Conservation (phyloP, 495 filamentous ascomycete species). For the Lophium mytilinum region DNA sequence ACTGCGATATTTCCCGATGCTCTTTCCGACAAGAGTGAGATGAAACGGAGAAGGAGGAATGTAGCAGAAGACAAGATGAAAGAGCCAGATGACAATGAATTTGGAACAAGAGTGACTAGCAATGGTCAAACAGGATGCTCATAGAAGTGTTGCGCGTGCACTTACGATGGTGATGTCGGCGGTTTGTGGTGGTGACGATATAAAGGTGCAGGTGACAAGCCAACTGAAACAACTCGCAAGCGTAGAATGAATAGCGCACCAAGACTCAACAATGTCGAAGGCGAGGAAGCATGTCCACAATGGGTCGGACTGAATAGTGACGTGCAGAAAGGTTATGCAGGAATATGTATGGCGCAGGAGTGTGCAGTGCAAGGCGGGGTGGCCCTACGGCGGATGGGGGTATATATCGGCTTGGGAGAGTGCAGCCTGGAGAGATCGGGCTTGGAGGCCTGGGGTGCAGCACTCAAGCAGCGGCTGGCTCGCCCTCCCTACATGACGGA, state of each 20-base stretch:
- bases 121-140: background rate
- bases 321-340: conserved; percentile 18
- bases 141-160: conserved; percentile 2
- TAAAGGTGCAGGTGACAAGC: conserved; percentile 20
- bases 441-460: too few relatives aligned
- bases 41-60: background rate
- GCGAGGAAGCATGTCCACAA: too few relatives aligned
- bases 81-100: background rate
- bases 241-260: background rate
- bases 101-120: background rate
- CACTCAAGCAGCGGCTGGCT: too few relatives aligned
- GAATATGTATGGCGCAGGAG: conserved; percentile 14
- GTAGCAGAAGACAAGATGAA: background rate
- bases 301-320: conserved; percentile 6
- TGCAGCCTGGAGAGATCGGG: conserved; percentile 19
- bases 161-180: background rate
- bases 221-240: conserved; percentile 17
- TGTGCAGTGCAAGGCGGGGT: conserved; percentile 5
- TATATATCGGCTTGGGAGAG: conserved; percentile 14
- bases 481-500: too few relatives aligned
- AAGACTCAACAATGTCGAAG: conserved; percentile 6
- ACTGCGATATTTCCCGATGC: background rate
- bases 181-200: conserved; percentile 1
- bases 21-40: background rate
- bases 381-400: conserved; percentile 13